Percentiles rank a stretch among this genome's conserved stretches.
phyloP scores from a whole-genome alignment of 225 moss, liverwort and hornwort species.

The Physcomitrium patens region DNA sequence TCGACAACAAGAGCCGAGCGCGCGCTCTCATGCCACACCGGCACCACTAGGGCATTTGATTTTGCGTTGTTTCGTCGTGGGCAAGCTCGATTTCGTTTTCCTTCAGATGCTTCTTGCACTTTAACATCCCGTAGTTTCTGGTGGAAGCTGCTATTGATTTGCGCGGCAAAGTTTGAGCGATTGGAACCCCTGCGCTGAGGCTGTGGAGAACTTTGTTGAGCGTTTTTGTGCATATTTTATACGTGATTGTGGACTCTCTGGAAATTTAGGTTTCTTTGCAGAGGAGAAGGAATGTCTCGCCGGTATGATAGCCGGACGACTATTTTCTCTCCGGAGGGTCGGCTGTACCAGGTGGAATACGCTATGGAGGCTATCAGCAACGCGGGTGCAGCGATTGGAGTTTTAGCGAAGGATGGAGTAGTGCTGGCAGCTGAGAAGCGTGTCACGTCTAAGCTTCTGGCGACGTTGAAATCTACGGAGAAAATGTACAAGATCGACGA shows the following conservation, averaged over 20 bases:
- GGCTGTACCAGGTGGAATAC: conserved; percentile 75
- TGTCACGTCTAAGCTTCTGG: conserved; percentile 36
- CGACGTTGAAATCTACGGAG: not conserved
- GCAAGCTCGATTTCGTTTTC: not conserved
- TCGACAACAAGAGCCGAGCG: too few relatives aligned
- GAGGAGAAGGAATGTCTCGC: conserved; percentile 51
- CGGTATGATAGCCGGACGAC: conserved; percentile 78
- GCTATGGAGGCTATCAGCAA: conserved; percentile 35
- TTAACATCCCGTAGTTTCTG: too few relatives aligned
- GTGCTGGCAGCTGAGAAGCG: conserved; percentile 77
- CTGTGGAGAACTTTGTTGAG: not conserved
- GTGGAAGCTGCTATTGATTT: too few relatives aligned
- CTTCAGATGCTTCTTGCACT: not conserved
- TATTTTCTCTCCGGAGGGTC: conserved; percentile 75
- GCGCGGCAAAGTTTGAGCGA: too few relatives aligned
- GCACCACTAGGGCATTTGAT: not conserved
- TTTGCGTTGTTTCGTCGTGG: not conserved
- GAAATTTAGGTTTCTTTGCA: not conserved
- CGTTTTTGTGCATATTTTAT: not conserved
- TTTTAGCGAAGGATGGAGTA: not conserved
- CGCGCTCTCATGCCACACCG: too few relatives aligned
- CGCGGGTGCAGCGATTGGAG: too few relatives aligned
- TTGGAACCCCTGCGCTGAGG: not conserved
- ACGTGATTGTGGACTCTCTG: not conserved
- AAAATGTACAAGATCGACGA: conserved; percentile 87